Percentiles rank a stretch among this genome's conserved stretches.
phyloP scores from a whole-genome alignment of 257 asterid genomes.

The Asclepias syriaca region DNA sequence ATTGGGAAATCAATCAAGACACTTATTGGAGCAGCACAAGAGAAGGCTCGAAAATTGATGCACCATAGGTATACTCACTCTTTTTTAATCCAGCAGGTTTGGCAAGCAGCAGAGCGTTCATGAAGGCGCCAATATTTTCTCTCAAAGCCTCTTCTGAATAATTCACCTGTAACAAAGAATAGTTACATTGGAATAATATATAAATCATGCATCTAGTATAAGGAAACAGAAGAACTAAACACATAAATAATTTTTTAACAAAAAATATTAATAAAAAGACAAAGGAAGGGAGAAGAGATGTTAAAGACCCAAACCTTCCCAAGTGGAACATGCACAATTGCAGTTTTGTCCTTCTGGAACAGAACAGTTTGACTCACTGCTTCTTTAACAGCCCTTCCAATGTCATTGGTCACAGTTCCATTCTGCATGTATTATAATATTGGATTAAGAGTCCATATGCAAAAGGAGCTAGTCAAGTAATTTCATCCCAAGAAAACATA shows the following conservation, averaged over 20 bases:
- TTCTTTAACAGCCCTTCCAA: conserved; percentile 63
- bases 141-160: conserved; percentile 71
- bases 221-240: background rate
- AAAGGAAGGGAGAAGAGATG: background rate
- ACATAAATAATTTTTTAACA: background rate
- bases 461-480: background rate
- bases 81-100: conserved; percentile 92
- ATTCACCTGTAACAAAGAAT: conserved; percentile 50
- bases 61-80: conserved; percentile 50
- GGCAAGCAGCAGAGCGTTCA: conserved; percentile 79
- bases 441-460: background rate
- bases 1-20: background rate
- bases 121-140: conserved; percentile 88
- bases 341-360: conserved; percentile 93
- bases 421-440: conserved; percentile 43
- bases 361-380: conserved; percentile 62
- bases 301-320: conserved; percentile 62
- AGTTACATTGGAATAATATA: conserved; percentile 7
- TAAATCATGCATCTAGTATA: background rate
- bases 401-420: conserved; percentile 82
- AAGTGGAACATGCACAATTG: conserved; percentile 91
- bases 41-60: background rate
- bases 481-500: conserved; percentile 24
- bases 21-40: background rate
- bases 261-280: background rate